Evolutionary conservation across 352 stramenopile genomes (phyloP).

Genomic region (Phytophthora pluvialis): DNA sequence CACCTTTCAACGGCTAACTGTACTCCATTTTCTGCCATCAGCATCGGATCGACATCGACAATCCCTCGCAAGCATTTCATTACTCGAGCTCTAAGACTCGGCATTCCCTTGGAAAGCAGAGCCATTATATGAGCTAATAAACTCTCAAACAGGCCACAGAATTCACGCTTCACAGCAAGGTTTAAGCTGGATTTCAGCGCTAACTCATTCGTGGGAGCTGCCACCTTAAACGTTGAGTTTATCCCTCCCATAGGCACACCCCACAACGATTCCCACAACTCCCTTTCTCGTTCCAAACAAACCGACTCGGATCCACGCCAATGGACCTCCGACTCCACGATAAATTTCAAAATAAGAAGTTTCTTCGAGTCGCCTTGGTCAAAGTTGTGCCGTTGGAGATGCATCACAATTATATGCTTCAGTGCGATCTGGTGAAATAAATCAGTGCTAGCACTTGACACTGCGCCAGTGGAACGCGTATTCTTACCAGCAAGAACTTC

Average conservation of each 20-base stretch:
- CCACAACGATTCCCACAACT: slow-evolving; percentile 65
- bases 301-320: slow-evolving; percentile 8
- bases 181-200: slow-evolving; percentile 53
- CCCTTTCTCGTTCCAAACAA: slow-evolving; percentile 30
- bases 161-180: slow-evolving; percentile 57
- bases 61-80: slow-evolving; percentile 80
- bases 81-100: slow-evolving; percentile 75
- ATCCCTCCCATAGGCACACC: slow-evolving; percentile 33
- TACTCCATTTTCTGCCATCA: slow-evolving; percentile 78
- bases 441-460: background rate
- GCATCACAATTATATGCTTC: slow-evolving; percentile 73
- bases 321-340: slow-evolving; percentile 36
- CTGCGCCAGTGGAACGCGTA: slow-evolving; percentile 1
- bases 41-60: slow-evolving; percentile 84
- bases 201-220: slow-evolving; percentile 50
- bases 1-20: slow-evolving; percentile 65
- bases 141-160: slow-evolving; percentile 73
- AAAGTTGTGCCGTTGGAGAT: slow-evolving; percentile 48
- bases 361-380: slow-evolving; percentile 52
- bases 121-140: slow-evolving; percentile 80
- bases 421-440: slow-evolving; percentile 39
- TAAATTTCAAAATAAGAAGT: slow-evolving; percentile 66
- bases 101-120: slow-evolving; percentile 72
- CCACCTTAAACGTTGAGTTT: slow-evolving; percentile 53
- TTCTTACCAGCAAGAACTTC: slow-evolving; percentile 24